These are phyloP conservation scores for Hemisphaericaspora xylofermentans DNA, from an alignment of 1,139 yeast species.

Conservation along the genomic window DNA sequence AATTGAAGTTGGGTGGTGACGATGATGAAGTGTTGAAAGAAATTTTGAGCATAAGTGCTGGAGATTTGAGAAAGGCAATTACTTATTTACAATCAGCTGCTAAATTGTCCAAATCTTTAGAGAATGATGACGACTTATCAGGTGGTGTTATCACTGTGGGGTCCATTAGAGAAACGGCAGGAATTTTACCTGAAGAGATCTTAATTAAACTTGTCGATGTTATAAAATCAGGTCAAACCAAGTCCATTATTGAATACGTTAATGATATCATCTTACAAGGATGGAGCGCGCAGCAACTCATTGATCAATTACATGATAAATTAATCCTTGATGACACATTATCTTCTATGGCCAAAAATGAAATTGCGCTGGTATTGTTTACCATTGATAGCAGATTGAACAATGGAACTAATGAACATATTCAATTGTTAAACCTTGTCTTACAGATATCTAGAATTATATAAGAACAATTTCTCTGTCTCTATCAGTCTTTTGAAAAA, in stretches of 20 bases:
- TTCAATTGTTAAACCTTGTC: slow-evolving; percentile 73
- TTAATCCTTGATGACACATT: slow-evolving; percentile 60
- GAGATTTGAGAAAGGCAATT: slow-evolving; percentile 92
- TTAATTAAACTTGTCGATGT: slow-evolving; percentile 45
- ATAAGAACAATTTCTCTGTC: slow-evolving; percentile 15
- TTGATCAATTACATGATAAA: slow-evolving; percentile 77
- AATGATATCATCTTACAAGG: slow-evolving; percentile 67
- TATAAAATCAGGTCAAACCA: slow-evolving; percentile 36
- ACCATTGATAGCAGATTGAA: slow-evolving; percentile 73
- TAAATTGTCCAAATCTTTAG: slow-evolving; percentile 46
- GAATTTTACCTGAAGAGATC: slow-evolving; percentile 66
- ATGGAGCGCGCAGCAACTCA: slow-evolving; percentile 81
- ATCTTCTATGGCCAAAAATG: slow-evolving; percentile 57
- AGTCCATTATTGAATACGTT: slow-evolving; percentile 45
- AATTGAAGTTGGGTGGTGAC: slow-evolving; percentile 45
- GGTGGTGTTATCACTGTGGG: slow-evolving; percentile 43
- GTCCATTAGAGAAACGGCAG: slow-evolving; percentile 75
- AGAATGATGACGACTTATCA: slow-evolving; percentile 13
- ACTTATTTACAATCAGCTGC: slow-evolving; percentile 89
- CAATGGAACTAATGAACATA: slow-evolving; percentile 89
- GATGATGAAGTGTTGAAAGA: slow-evolving; percentile 54
- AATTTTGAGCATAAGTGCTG: slow-evolving; percentile 68
- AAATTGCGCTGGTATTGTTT: slow-evolving; percentile 63
- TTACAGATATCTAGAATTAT: slow-evolving; percentile 52
- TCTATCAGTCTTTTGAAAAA: not conserved